Conservation (phyloP, 345 rosid species). For the Eucalyptus pumila region DNA sequence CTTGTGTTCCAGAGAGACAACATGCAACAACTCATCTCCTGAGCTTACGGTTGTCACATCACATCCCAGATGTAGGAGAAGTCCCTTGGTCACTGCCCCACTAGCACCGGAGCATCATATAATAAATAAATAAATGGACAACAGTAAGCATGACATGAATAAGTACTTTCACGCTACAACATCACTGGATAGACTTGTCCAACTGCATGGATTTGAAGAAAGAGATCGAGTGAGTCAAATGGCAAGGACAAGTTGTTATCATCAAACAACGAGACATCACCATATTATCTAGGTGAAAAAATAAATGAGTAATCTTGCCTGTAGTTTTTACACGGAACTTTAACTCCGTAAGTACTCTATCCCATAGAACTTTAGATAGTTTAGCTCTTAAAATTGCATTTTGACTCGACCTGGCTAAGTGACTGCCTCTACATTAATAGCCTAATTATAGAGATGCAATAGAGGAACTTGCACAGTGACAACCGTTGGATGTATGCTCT, state of each 20-base stretch:
- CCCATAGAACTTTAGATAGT: not conserved
- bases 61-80: slow-evolving; percentile 80
- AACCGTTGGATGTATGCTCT: no score
- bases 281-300: not conserved
- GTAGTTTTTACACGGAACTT: not conserved
- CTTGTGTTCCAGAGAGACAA: slow-evolving; percentile 57
- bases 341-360: not conserved
- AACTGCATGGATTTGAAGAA: not conserved
- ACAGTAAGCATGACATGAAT: not conserved
- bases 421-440: not conserved
- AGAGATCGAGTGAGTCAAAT: not conserved
- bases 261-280: not conserved
- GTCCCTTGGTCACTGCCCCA: slow-evolving; percentile 76
- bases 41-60: slow-evolving; percentile 73
- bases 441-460: not conserved
- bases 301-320: not conserved
- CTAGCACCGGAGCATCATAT: slow-evolving; percentile 43
- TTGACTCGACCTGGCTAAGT: not conserved
- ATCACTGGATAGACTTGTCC: not conserved
- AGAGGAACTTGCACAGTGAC: not conserved
- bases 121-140: not conserved
- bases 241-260: not conserved
- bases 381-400: not conserved
- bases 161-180: not conserved
- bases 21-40: slow-evolving; percentile 52